phyloP scores from a whole-genome alignment of 768 basidiomycete genomes.

The Termitomyces sp. region DNA sequence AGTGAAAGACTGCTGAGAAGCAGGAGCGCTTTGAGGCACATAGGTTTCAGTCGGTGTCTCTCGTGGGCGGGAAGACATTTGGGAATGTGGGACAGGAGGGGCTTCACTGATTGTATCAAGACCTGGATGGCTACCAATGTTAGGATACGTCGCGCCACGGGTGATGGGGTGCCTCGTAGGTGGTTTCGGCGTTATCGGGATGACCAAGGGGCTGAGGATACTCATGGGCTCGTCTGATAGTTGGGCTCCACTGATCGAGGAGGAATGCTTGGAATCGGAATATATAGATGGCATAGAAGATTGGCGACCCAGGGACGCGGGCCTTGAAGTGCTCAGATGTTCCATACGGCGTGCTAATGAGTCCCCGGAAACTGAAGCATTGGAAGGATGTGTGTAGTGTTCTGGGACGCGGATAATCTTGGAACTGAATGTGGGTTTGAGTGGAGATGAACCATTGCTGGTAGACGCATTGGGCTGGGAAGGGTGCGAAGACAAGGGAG shows the following conservation, averaged over 20 bases:
- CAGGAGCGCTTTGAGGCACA: slow-evolving; percentile 1
- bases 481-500: slow-evolving; percentile 1
- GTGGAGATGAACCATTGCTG: slow-evolving; percentile 18
- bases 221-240: slow-evolving; percentile 41
- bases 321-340: slow-evolving; percentile 15
- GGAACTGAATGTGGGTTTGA: slow-evolving; percentile 66
- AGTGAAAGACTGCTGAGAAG: slow-evolving; percentile 2
- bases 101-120: slow-evolving; percentile 37
- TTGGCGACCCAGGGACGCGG: slow-evolving; percentile 22
- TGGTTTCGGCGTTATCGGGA: slow-evolving; percentile 22
- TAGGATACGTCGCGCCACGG: slow-evolving; percentile 29
- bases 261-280: slow-evolving; percentile 1
- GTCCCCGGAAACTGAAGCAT: slow-evolving; percentile 16
- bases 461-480: background rate
- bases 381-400: slow-evolving; percentile 31
- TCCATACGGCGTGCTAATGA: slow-evolving; percentile 24
- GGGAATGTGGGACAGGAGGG: background rate
- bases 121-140: slow-evolving; percentile 18
- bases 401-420: slow-evolving; percentile 65
- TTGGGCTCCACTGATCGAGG: slow-evolving; percentile 20
- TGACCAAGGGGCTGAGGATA: slow-evolving; percentile 41
- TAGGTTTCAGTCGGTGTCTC: background rate
- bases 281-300: slow-evolving; percentile 25
- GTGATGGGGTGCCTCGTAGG: slow-evolving; percentile 15
- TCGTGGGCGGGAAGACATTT: background rate